Evolutionary conservation across 2,329 filamentous ascomycete species (phyloP).

Genomic region (Xylogone sp.): DNA sequence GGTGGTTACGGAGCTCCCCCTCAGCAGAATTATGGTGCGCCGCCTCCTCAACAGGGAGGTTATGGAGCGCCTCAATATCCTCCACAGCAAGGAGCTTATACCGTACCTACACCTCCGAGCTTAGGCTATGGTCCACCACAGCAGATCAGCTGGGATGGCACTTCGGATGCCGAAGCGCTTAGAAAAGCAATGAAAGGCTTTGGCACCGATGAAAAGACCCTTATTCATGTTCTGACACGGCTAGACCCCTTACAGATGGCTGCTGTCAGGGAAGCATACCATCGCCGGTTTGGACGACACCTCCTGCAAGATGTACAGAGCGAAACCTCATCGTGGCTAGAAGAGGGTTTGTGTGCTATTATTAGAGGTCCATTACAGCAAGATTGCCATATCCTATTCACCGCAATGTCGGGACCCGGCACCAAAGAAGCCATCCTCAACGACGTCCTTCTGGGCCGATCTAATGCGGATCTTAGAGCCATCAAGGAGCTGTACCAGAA

Average conservation of each 20-base stretch:
- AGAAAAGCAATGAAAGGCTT: slow-evolving; percentile 90
- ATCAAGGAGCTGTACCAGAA: slow-evolving; percentile 78
- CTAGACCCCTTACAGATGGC: slow-evolving; percentile 78
- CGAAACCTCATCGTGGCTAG: slow-evolving; percentile 73
- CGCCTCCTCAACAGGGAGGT: slow-evolving; percentile 23
- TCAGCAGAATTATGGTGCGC: slow-evolving; percentile 13
- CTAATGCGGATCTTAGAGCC: slow-evolving; percentile 81
- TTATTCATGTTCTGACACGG: slow-evolving; percentile 67
- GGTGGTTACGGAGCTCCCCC: slow-evolving; percentile 5
- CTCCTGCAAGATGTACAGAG: slow-evolving; percentile 72
- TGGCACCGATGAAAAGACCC: slow-evolving; percentile 76
- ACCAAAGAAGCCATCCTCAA: slow-evolving; percentile 86
- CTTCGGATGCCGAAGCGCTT: slow-evolving; percentile 64
- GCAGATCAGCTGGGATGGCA: slow-evolving; percentile 65
- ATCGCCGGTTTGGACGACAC: slow-evolving; percentile 59
- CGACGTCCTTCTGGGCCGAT: slow-evolving; percentile 77
- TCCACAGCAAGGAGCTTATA: slow-evolving; percentile 26
- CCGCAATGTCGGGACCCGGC: slow-evolving; percentile 73
- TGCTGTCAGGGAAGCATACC: slow-evolving; percentile 63
- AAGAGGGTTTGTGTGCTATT: slow-evolving; percentile 70
- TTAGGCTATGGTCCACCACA: slow-evolving; percentile 72
- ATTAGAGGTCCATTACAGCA: slow-evolving; percentile 74
- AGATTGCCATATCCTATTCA: slow-evolving; percentile 67
- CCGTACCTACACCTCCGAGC: slow-evolving; percentile 60
- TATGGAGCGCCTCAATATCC: slow-evolving; percentile 29